Conservation (phyloP, 2,329 filamentous ascomycete species). For the Zasmidium citrigriseum region DNA sequence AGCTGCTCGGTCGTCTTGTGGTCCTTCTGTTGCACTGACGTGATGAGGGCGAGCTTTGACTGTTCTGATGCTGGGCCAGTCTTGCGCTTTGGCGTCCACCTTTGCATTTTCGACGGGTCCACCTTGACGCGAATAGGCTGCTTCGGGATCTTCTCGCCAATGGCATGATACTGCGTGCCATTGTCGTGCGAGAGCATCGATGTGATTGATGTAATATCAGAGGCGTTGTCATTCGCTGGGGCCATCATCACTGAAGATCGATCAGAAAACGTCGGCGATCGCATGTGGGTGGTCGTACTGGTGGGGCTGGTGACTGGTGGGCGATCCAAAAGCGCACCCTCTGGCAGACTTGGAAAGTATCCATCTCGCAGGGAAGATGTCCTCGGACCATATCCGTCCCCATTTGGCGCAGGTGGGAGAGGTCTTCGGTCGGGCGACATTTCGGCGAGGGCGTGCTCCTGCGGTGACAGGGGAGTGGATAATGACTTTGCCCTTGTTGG, state of each 20-base stretch:
- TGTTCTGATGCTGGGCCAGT: constrained; percentile 31
- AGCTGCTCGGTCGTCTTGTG: constrained; percentile 31
- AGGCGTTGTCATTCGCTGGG: constrained; percentile 7
- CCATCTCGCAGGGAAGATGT: neutral
- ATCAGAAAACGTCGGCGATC: constrained; percentile 15
- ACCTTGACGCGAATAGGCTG: constrained; percentile 54
- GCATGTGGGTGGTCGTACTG: neutral
- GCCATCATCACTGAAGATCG: constrained; percentile 17
- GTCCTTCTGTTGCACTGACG: constrained; percentile 30
- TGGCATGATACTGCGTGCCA: constrained; percentile 32
- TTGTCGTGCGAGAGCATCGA: constrained; percentile 20
- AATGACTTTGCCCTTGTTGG: constrained; percentile 10
- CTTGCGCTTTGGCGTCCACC: constrained; percentile 22
- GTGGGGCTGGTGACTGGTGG: neutral
- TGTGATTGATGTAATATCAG: constrained; percentile 25
- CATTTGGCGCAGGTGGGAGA: constrained; percentile 6
- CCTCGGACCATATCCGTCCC: constrained; percentile 1
- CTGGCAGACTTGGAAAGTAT: neutral
- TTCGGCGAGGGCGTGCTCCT: constrained; percentile 6
- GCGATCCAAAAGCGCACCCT: neutral
- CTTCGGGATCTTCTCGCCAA: constrained; percentile 43
- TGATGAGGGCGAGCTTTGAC: constrained; percentile 44
- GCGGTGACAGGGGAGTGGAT: neutral
- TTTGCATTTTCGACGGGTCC: constrained; percentile 24
- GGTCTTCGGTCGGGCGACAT: constrained; percentile 12